A percentile compares a stretch with the other conserved stretches of the same genome.
These are phyloP conservation scores for Scheffersomyces illinoinensis DNA, from an alignment of 1,139 yeast species.

Conservation along the genomic window DNA sequence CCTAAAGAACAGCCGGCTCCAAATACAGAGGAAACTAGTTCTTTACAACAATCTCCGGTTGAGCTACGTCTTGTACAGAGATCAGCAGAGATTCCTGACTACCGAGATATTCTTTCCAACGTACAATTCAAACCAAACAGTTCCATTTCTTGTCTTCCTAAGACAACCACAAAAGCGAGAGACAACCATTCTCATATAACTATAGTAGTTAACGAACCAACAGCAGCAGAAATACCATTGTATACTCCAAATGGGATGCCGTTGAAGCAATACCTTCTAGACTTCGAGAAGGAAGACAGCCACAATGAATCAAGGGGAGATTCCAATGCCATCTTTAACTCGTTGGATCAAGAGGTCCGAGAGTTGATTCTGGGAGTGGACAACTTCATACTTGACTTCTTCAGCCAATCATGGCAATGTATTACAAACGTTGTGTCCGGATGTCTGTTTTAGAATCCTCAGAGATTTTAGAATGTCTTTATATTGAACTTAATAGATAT, in stretches of 20 bases:
- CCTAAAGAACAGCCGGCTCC: neutral
- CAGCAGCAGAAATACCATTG: constrained; percentile 10
- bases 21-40: neutral
- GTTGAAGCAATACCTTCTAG: constrained; percentile 20
- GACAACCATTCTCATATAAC: neutral
- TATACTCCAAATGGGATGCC: constrained; percentile 31
- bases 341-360: constrained; percentile 18
- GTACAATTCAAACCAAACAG: neutral
- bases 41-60: neutral
- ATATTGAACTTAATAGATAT: neutral
- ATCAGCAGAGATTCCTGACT: neutral
- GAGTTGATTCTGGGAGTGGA: constrained; percentile 19
- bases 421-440: neutral
- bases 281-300: constrained; percentile 14
- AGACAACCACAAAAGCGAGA: neutral
- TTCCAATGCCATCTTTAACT: constrained; percentile 15
- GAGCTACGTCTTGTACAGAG: neutral
- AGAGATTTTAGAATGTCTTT: neutral
- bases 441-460: neutral
- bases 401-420: constrained; percentile 1
- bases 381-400: constrained; percentile 18
- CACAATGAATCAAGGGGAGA: constrained; percentile 6
- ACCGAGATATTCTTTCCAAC: neutral
- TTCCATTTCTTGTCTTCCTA: neutral
- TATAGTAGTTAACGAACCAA: neutral